Percentiles rank a stretch among this genome's conserved stretches.
Conservation (phyloP, 192 early-diverging fungal species). For the Entomortierella lignicola region DNA sequence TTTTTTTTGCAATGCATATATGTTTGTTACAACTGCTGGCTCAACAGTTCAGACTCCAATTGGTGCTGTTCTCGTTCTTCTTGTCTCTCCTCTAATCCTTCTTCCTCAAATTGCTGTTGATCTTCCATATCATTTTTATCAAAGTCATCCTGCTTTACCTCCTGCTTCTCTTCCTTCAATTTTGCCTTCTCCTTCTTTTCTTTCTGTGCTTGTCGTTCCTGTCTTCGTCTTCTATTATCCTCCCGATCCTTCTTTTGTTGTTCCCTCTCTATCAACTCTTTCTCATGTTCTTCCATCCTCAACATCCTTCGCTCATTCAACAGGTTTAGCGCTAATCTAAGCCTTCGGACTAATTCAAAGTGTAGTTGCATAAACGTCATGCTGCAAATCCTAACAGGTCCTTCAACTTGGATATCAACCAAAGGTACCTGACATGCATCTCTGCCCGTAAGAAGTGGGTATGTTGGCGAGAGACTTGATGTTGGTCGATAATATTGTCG, state of each 20-base stretch:
- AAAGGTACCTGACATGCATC: conserved; percentile 15
- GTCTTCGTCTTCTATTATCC: conserved; percentile 5
- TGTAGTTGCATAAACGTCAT: conserved; percentile 37
- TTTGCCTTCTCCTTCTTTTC: neutral
- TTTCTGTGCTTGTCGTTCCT: conserved; percentile 2
- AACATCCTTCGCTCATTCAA: conserved; percentile 19
- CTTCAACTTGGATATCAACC: neutral
- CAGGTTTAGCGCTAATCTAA: conserved; percentile 11
- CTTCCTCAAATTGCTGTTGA: conserved; percentile 1
- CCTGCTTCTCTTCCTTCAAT: neutral
- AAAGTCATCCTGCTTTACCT: neutral
- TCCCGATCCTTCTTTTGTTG: conserved; percentile 22
- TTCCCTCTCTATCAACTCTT: conserved; percentile 12
- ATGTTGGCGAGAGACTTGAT: neutral
- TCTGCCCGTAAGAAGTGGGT: neutral
- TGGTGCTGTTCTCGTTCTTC: too few species aligned
- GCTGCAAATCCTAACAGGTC: neutral
- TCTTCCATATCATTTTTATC: neutral
- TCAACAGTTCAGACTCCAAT: neutral
- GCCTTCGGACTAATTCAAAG: conserved; percentile 23
- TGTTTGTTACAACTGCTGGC: neutral
- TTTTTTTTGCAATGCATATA: neutral
- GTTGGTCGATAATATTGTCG: neutral
- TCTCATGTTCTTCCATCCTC: conserved; percentile 2
- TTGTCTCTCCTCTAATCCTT: neutral